phyloP scores from a whole-genome alignment of 2,329 filamentous ascomycete genomes.

The Apiospora aurea region DNA sequence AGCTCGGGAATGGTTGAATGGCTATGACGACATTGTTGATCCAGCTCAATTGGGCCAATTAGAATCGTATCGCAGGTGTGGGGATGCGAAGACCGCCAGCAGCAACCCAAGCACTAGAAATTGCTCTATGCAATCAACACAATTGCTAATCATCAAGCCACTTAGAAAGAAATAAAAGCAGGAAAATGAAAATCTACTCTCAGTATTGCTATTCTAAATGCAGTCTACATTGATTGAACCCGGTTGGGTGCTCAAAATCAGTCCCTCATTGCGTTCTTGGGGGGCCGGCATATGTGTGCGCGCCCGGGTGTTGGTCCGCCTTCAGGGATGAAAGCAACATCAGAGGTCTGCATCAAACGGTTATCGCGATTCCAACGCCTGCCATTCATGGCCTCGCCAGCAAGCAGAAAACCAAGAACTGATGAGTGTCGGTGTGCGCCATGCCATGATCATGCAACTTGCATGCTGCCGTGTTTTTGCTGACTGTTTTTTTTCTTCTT shows the following conservation, averaged over 20 bases:
- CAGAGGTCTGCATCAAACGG: background rate
- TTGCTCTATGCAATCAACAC: background rate
- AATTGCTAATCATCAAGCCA: background rate
- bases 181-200: too few relatives aligned
- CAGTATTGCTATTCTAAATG: background rate
- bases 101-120: background rate
- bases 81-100: background rate
- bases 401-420: background rate
- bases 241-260: background rate
- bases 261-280: background rate
- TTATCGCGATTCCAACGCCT: background rate
- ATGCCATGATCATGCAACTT: background rate
- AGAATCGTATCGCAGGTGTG: background rate
- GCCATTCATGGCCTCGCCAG: background rate
- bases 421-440: background rate
- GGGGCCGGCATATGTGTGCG: background rate
- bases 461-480: background rate
- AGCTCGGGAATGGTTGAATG: background rate
- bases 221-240: background rate
- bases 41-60: background rate
- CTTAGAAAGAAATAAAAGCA: too few relatives aligned
- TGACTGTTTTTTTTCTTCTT: background rate
- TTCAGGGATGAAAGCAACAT: background rate
- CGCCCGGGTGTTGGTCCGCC: background rate
- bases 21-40: conserved; percentile 19